Base-by-base conservation (phyloP, 164 flowering plant species). In the Piper betle region DNA sequence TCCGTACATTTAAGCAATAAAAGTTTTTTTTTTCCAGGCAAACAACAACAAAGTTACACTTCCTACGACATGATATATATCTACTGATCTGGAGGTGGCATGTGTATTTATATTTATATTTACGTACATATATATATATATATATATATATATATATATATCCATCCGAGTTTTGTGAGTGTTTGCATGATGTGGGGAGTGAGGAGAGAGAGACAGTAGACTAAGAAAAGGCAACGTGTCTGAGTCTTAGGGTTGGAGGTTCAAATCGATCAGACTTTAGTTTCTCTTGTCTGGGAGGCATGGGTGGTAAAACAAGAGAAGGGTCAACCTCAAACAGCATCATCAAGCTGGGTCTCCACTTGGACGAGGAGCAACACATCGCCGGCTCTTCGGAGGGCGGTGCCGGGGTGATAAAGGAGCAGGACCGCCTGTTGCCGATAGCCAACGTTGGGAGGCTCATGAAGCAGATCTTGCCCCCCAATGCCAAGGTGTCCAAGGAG, bases 361-460 rank as follows among this genome's bases (percentile, higher is more conserved):
- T 39, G 39, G 37, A 55, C 39, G 3, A 33, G 58, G 58, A 55
- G 12, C 13, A 33, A 2, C 13, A 33, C 39, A 38, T 12, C 55
- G 20, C n/a, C 55, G 16, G 15, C 55, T 42, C 15, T 15, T 5
- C 15, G 11, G 11, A 3, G 57, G 57, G 9, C 2, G 56, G 56
- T 8, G 33, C 6, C 56, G 56, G 19, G 20, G 55, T 18, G 55
- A 72, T 77, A 55, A 81, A 76, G 64, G 88, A 86, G 70, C 87
- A 81, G 69, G 89, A 86, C 68, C 75, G 83, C 25, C 61, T 86
- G 61, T 77, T 86, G 20, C 93, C 93, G 0, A 84, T 86, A 40
- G 93, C 93, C 0, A 86, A 86, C 65, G 89, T 86, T 1, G 93
- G 89, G 37, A 55, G 93, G 58, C 80, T 86, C 59, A 84, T 86